Evolutionary conservation across 2,329 filamentous ascomycete species (phyloP), one percentile per base, ranked within the genome.

Genomic region (Xylariaceae sp.): DNA sequence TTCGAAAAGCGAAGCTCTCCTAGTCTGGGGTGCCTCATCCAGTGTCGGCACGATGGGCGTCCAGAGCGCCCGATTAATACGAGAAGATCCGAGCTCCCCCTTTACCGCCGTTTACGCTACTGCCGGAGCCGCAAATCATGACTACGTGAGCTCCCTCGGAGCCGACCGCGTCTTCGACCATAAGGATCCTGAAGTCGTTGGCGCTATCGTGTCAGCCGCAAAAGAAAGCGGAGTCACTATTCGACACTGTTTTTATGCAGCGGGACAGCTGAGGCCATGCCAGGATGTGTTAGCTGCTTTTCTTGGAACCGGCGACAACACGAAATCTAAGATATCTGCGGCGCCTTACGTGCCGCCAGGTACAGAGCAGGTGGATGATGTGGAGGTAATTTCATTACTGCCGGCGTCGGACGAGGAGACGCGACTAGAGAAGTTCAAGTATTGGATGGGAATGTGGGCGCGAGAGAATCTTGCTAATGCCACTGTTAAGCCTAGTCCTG

Each of bases 31-130:
- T 1, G 70, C 65, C 4, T 70, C 68, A 8, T 72, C 69, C 0
- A 73, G 71, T 36, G 65, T 74, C 2, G 71, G 69, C 2, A 68
- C 64, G 0, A 70, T 73, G 66, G 67, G 66, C 1, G 68, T 74
- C 4, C 70, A 73, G 48, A 63, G 42, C 3, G 69, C 64, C 6
- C 60, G 61, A 3, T 2, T 68, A 4, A 48, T 73, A 14, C 63
- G 66, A 1, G 54, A 67, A 8, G 58, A 70, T 42, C 45, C 5
- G 1, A 40, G 37, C 19, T 65, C 67, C 41, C 42, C 60, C 16
- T 59, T 68, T 34, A 62, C 61, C 0, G 65, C 67, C 3, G 70
- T 73, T 4, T 74, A 73, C 22, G 68, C 69, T 6, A 68, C 67
- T 1, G 62, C 70, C 0, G 63, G 71, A 0, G 5, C 46, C 0